phyloP scores from a whole-genome alignment of 176 grass and related monocot species.

The Lolium multiflorum region DNA sequence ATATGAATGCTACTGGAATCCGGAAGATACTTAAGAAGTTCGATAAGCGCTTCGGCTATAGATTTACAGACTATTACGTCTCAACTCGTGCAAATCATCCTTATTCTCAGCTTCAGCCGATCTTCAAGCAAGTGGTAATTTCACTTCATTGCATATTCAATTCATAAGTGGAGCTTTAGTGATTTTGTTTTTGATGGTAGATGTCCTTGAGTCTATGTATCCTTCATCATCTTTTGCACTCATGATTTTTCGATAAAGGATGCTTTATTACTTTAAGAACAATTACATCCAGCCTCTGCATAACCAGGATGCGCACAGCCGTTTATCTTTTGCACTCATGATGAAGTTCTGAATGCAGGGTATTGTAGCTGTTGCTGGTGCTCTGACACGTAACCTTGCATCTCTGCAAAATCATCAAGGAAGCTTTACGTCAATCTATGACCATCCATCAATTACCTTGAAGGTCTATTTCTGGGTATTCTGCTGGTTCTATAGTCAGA shows the following conservation, averaged over 20 bases:
- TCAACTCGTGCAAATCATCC: slow-evolving; percentile 88
- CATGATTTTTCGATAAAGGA: too few relatives aligned
- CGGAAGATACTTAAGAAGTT: slow-evolving; percentile 98
- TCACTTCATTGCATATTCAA: not conserved
- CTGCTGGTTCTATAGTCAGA: slow-evolving; percentile 23
- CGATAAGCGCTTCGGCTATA: slow-evolving; percentile 84
- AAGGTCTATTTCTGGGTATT: slow-evolving; percentile 56
- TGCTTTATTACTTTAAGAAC: too few relatives aligned
- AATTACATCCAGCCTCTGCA: too few relatives aligned
- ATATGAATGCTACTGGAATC: slow-evolving; percentile 93
- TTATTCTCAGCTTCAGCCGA: slow-evolving; percentile 89
- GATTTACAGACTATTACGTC: slow-evolving; percentile 90
- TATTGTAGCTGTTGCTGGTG: slow-evolving; percentile 88
- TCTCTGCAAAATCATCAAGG: slow-evolving; percentile 80
- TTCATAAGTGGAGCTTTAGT: not conserved
- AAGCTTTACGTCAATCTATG: slow-evolving; percentile 82
- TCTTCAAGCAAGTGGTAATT: slow-evolving; percentile 98
- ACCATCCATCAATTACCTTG: slow-evolving; percentile 71
- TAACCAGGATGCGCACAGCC: too few relatives aligned
- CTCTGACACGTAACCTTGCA: slow-evolving; percentile 85
- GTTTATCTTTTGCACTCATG: not conserved
- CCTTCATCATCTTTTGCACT: not conserved
- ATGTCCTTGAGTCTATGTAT: not conserved
- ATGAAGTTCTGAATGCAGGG: slow-evolving; percentile 61
- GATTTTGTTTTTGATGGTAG: not conserved